Base-by-base conservation (phyloP, 805 yeast species). In the Blastobotrys muscicola region DNA sequence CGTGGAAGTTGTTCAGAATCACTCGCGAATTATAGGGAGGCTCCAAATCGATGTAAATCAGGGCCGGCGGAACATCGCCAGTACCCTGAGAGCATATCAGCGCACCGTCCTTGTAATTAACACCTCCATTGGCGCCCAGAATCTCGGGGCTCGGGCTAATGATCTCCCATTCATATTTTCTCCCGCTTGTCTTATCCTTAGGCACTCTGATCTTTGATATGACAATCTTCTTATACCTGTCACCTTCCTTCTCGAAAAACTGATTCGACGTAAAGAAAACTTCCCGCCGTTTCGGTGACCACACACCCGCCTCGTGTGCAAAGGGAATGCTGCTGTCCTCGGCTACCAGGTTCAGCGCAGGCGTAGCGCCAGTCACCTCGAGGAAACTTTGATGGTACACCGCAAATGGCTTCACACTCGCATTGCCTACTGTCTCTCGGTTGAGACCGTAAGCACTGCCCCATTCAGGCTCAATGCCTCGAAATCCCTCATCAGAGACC, bases 231-330 rank as follows among this genome's bases (percentile, higher is more conserved):
- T 40, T 44, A 12, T 45, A 20, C 20, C 8, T 5, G 9, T 39
- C 9, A 9, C 36, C 38, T 23, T 45, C 42, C 20, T 44, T 43
- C 15, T 33, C 20, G 15, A 37, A 41, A 35, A 45, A 50, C 48
- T 51, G 56, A 44, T 53, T 55, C 13, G 60, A 53, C 8, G 61
- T 56, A 50, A 57, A 57, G 37, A 51, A 46, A 33, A 56, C 58
- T 36, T 53, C 54, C 29, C 58, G 49, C 1, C 49, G 40, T 8
- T 38, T 35, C 5, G 56, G 55, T 31, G 51, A 43, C 56, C 56
- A 56, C 10, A 56, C 47, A 4, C 59, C 60, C 5, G 59, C 61
- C 39, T 57, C 61, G 45, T 57, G 61, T 2, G 61, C 61, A 36
- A 54, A 57, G 23, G 50, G 56, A 4, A 20, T 20, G 6, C 26